Evolutionary conservation across 768 basidiomycete genomes (phyloP), one percentile per base, ranked within the genome.

Genomic region (Rhodotorula graminis): DNA sequence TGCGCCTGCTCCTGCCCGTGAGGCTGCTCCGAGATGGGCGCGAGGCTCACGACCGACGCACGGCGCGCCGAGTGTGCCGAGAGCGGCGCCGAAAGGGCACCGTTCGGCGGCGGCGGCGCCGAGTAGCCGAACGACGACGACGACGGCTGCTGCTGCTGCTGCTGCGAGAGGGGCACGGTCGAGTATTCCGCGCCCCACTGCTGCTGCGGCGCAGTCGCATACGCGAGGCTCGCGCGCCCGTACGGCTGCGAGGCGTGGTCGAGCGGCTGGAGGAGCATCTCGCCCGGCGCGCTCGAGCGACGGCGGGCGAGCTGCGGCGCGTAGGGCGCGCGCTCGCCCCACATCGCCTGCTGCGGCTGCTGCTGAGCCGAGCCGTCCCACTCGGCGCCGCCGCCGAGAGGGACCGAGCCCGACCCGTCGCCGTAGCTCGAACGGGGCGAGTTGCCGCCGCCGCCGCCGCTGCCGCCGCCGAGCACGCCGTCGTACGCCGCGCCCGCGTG

Each of bases 371-470:
- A 42, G 29, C 50, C 33, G 46, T 47, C 53, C 61, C 53, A 62
- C 21, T 10, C 44, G 7, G 14, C 44, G 3, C 44, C 44, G 3
- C 44, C 44, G 14, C 44, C 44, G 44, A 14, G 18, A 12, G 44
- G 44, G 8, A 14, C 14, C 44, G 44, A 37, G 9, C 37, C 21
- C 33, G 47, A 27, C 33, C 21, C 25, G 18, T 69, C 69, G 33
- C 63, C 69, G 1, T 23, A 15, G 31, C 69, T 64, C 62, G 69
- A 69, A 0, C 49, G 16, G 3, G 69, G 69, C 56, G 69, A 69
- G 63, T 59, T 57, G 19, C 40, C 47, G 19, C 37, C 37, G 5
- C 5, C 37, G 37, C 37, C 37, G 9, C 37, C 37, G 37, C 4
- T 4, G 37, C 37, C 37, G 46, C 37, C 4, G 61, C 33, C 18